These are phyloP conservation scores for Colletotrichum filicis DNA, from an alignment of 2,329 filamentous ascomycete species.

Conservation along the genomic window DNA sequence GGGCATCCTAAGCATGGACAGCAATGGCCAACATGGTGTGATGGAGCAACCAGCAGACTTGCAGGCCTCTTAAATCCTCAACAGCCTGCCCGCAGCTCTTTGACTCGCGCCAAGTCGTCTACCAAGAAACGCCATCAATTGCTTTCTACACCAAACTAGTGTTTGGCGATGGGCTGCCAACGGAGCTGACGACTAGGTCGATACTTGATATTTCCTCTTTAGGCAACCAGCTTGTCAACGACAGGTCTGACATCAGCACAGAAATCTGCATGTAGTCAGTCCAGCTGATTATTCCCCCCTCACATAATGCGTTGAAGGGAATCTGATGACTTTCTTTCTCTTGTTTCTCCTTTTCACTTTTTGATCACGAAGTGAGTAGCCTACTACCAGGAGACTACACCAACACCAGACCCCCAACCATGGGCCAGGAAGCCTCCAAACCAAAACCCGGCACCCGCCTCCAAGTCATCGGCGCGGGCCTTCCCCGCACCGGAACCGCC, in stretches of 20 bases:
- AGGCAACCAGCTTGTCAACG: background rate
- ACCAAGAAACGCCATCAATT: background rate
- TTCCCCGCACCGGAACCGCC: conserved; percentile 13
- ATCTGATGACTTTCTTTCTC: background rate
- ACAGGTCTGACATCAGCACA: background rate
- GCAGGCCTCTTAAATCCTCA: background rate
- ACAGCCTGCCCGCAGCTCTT: background rate
- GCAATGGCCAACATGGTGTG: too few relatives aligned
- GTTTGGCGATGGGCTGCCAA: background rate
- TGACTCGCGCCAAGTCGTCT: background rate
- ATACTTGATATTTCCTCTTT: background rate
- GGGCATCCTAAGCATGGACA: background rate
- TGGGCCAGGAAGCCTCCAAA: conserved; percentile 39
- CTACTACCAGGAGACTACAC: background rate
- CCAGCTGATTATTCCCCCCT: background rate
- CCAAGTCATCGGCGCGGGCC: conserved; percentile 42
- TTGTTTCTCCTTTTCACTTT: background rate
- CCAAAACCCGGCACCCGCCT: conserved; percentile 37
- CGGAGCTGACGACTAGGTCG: background rate
- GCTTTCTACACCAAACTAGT: background rate
- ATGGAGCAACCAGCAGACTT: too few relatives aligned
- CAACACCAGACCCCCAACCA: background rate
- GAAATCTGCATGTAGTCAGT: background rate
- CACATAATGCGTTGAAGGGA: background rate
- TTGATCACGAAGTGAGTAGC: background rate